These are phyloP conservation scores for Triticum dicoccoides DNA, from an alignment of 176 grass and related monocot species.

Conservation along the genomic window DNA sequence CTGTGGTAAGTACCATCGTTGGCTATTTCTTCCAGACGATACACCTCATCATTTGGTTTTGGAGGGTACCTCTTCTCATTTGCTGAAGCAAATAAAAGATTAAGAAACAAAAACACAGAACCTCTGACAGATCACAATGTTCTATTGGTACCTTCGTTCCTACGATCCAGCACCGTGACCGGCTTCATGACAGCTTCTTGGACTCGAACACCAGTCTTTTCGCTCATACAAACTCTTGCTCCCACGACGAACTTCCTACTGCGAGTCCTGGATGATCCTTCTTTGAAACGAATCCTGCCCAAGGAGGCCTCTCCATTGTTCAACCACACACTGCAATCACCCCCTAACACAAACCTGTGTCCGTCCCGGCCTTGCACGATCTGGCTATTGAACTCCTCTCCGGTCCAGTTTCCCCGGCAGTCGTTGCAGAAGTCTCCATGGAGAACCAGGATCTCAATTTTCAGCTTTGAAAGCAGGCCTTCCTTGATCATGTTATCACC, in stretches of 20 bases:
- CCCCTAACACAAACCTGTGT: slow-evolving; percentile 25
- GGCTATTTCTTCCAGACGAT: slow-evolving; percentile 33
- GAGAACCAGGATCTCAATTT: slow-evolving; percentile 30
- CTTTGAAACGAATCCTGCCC: slow-evolving; percentile 14
- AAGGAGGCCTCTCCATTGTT: neutral
- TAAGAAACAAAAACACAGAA: neutral
- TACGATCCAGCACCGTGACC: slow-evolving; percentile 26
- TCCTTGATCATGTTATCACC: neutral
- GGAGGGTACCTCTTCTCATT: slow-evolving; percentile 43
- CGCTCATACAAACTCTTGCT: slow-evolving; percentile 22
- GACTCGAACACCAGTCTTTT: neutral
- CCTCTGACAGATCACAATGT: neutral
- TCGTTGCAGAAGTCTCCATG: slow-evolving; percentile 21
- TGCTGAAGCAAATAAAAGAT: slow-evolving; percentile 4
- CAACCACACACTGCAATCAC: slow-evolving; percentile 9
- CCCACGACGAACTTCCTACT: neutral
- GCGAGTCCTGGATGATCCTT: slow-evolving; percentile 34
- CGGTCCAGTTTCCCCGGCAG: slow-evolving; percentile 22
- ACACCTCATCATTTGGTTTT: slow-evolving; percentile 13
- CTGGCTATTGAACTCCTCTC: slow-evolving; percentile 30
- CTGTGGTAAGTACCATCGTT: slow-evolving; percentile 21
- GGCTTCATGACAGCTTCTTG: slow-evolving; percentile 36
- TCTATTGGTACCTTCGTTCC: slow-evolving; percentile 23
- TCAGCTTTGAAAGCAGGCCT: neutral
- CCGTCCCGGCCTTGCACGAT: slow-evolving; percentile 26